Evolutionary conservation across 2,329 filamentous ascomycete genomes (phyloP), one percentile per base, ranked within the genome.

Genomic region (Endothia cerciana): DNA sequence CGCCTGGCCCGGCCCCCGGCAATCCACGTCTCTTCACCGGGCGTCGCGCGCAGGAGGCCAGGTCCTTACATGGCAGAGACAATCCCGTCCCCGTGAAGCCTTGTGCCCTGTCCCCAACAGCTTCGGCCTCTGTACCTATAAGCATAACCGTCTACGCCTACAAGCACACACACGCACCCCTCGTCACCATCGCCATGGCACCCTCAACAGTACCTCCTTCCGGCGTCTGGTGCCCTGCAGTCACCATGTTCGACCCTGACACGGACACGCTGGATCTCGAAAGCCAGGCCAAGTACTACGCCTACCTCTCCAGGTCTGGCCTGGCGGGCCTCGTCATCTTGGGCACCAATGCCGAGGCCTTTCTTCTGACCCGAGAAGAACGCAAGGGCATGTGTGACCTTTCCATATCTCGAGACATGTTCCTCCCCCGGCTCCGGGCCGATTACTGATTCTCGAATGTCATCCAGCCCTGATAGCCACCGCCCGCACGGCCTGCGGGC

Each of bases 401-500:
- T 28, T 11, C 11, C 13, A 41, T 40, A 10, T 2, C 36, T 51
- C 47, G 7, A 15, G 45, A 49, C 45, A 49, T 25, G 36, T 11
- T n/a, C n/a, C 8, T 25, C 4, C 10, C 10, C 13, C 17, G 2
- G 15, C 33, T 17, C 36, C 25, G 4, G 22, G 4, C 30, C n/a
- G 13, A 4, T 5, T 22, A 19, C 38, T 59, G 57, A 59, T 45
- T 7, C 10, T n/a, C 6, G 11, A 59, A 8, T 4, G 40, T 8
- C 28, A 43, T 30, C 59, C 65, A 3, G 58, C 78, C 49, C 81
- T 90, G n/a, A 80, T 91, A 30, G 74, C 78, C 36, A 78, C 84
- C 13, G 89, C 88, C 60, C 79, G 86, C 43, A 68, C 74, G 43
- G 82, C 84, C n/a, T 81, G 85, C 17, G 83, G 83, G 0, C 79